A percentile compares a stretch with the other conserved stretches of the same genome.
phyloP scores from a whole-genome alignment of 768 basidiomycete genomes.

The Fomitopsis serialis region DNA sequence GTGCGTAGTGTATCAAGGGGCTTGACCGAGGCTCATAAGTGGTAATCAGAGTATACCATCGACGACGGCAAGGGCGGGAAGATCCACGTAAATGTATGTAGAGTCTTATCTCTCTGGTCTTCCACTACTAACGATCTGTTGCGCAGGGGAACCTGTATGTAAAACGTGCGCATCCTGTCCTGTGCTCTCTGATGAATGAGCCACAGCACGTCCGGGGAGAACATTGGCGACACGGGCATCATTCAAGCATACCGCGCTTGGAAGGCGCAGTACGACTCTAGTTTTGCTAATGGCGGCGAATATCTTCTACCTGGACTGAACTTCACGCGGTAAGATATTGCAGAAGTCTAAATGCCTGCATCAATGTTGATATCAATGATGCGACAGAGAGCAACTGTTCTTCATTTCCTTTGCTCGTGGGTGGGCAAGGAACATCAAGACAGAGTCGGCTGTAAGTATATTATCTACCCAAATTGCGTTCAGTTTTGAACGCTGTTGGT shows the following conservation, averaged over 20 bases:
- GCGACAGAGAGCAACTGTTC: constrained; percentile 80
- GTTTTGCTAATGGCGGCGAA: constrained; percentile 53
- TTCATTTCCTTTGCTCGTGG: constrained; percentile 86
- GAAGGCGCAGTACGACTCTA: constrained; percentile 69
- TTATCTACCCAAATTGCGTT: background rate
- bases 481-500: background rate
- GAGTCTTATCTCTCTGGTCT: background rate
- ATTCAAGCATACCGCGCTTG: constrained; percentile 90
- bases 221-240: constrained; percentile 82
- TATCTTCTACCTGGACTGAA: constrained; percentile 78
- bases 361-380: constrained; percentile 1
- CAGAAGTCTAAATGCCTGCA: background rate
- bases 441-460: constrained; percentile 62
- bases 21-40: background rate
- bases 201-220: constrained; percentile 81
- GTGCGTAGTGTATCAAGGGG: constrained; percentile 33
- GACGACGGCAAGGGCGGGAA: constrained; percentile 81
- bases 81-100: constrained; percentile 77
- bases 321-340: constrained; percentile 52
- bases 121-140: background rate
- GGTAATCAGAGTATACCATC: constrained; percentile 61
- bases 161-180: background rate
- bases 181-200: background rate
- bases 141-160: constrained; percentile 70
- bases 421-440: constrained; percentile 82